Conservation (phyloP, 208 protist genomes). For the Leishmania lainsoni region DNA sequence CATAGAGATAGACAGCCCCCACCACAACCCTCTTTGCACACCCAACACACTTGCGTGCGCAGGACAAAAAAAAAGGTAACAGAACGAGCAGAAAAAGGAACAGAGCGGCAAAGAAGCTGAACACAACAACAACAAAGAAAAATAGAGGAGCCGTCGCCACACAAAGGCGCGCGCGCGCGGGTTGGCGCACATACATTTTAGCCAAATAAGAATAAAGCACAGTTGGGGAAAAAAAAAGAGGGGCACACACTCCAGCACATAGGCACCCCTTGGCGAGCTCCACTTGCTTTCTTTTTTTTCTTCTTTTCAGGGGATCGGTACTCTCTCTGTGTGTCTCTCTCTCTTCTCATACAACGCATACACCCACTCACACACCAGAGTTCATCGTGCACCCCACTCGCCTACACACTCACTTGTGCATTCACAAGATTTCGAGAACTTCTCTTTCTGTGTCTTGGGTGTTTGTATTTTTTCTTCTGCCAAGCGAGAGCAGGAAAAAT, state of each 20-base stretch:
- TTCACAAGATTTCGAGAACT: neutral
- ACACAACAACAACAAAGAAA: neutral
- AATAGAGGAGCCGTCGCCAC: neutral
- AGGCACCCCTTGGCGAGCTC: neutral
- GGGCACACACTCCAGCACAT: neutral
- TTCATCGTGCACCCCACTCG: neutral
- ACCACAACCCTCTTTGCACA: neutral
- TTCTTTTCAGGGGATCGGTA: neutral
- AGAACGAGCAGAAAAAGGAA: neutral
- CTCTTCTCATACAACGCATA: neutral
- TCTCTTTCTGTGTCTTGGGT: neutral
- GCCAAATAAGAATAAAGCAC: neutral
- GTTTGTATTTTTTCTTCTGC: neutral
- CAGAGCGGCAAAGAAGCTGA: neutral
- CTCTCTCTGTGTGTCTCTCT: neutral
- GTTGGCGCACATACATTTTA: neutral
- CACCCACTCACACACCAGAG: neutral
- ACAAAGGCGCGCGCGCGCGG: neutral
- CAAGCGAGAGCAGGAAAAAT: neutral
- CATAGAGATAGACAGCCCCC: conserved; percentile 8
- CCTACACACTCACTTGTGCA: neutral
- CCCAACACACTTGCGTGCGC: neutral
- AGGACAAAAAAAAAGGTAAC: neutral
- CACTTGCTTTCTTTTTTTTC: too few species aligned
- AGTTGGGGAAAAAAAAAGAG: neutral